These are phyloP conservation scores for Ustilago xerochloae DNA, from an alignment of 1,284 basidiomycete genomes.

Conservation along the genomic window DNA sequence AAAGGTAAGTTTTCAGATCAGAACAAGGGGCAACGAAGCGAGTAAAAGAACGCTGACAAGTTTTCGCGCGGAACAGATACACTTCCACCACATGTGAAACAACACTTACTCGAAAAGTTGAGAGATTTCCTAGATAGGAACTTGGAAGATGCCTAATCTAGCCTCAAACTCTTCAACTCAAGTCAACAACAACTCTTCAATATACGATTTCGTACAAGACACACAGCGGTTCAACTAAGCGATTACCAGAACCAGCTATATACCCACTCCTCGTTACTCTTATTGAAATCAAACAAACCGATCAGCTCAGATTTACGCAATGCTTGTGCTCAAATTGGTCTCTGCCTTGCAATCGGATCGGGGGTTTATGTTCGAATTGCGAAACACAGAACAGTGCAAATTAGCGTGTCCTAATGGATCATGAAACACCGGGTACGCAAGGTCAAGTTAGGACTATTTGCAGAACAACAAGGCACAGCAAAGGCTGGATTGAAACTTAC, in stretches of 20 bases:
- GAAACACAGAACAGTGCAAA: slow-evolving; percentile 52
- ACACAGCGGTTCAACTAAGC: neutral
- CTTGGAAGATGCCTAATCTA: slow-evolving; percentile 41
- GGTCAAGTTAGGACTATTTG: neutral
- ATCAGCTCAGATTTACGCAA: too few relatives aligned
- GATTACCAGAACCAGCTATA: neutral
- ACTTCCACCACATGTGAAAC: slow-evolving; percentile 43
- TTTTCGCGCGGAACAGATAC: slow-evolving; percentile 23
- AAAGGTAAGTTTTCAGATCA: slow-evolving; percentile 32
- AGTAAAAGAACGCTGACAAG: neutral
- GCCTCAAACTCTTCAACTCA: neutral
- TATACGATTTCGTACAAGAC: too few relatives aligned
- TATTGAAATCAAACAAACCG: too few relatives aligned
- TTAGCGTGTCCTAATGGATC: slow-evolving; percentile 41
- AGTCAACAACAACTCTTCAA: too few relatives aligned
- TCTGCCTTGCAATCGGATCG: neutral
- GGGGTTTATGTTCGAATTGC: slow-evolving; percentile 42
- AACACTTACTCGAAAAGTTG: slow-evolving; percentile 42
- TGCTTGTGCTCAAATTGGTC: too few relatives aligned
- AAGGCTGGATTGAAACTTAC: slow-evolving; percentile 22
- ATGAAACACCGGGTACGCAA: neutral
- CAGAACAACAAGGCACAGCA: neutral
- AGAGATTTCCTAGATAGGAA: slow-evolving; percentile 51
- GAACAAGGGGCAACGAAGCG: neutral
- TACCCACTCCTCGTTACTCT: too few relatives aligned